These are phyloP conservation scores for Ormosia semicastrata DNA, from an alignment of 306 rosid species.

Conservation along the genomic window DNA sequence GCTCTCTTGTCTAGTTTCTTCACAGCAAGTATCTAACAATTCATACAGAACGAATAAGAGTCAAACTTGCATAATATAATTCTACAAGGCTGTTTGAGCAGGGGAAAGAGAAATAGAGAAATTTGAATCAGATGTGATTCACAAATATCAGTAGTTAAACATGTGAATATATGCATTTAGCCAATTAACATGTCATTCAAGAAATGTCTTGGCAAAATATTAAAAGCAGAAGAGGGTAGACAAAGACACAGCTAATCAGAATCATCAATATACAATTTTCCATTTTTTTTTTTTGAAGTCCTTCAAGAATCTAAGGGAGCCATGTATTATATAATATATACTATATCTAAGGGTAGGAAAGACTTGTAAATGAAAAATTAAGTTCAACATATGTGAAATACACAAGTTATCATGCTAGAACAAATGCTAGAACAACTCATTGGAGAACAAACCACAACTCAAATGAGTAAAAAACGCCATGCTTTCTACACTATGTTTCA, in stretches of 20 bases:
- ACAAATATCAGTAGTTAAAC: not conserved
- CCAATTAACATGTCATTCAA: not conserved
- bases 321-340: not conserved
- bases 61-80: constrained; percentile 27
- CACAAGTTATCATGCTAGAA: not conserved
- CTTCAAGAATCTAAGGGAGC: not conserved
- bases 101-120: constrained; percentile 9
- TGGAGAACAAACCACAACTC: not conserved
- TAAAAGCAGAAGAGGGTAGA: not conserved
- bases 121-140: not conserved
- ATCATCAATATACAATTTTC: constrained; percentile 1
- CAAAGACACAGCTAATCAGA: not conserved
- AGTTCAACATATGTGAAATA: not conserved
- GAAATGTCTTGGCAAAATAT: constrained; percentile 3
- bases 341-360: not conserved
- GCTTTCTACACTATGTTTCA: not conserved
- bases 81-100: constrained; percentile 17
- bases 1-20: constrained; percentile 79
- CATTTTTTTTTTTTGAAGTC: not conserved
- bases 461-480: not conserved
- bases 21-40: constrained; percentile 73
- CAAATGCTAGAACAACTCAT: not conserved
- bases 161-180: constrained; percentile 1
- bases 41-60: constrained; percentile 30
- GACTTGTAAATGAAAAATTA: not conserved